Evolutionary conservation across 495 filamentous ascomycete species (phyloP), one percentile per base, ranked within the genome.

Genomic region (Daldinia decipiens): DNA sequence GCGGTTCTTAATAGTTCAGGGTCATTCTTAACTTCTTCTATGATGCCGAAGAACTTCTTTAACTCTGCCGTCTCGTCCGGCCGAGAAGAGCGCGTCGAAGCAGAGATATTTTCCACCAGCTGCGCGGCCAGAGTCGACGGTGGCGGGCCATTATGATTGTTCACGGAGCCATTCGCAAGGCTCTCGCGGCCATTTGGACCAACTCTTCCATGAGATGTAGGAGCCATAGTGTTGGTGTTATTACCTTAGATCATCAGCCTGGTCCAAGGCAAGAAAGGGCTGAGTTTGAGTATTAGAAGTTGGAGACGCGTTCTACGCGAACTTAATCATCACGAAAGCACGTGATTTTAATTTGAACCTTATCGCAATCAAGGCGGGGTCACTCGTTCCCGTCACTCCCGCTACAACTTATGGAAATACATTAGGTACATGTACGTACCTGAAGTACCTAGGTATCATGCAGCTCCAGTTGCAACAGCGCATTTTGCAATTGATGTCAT

Each of bases 41-140:
- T 82, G 4, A 74, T 66, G 40, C 67, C 62, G 27, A 79, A 80
- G 31, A 84, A 72, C 8, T 67, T 78, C 70, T 82, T 82, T 29
- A 84, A 70, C 59, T 84, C 82, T 50, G 74, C 69, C 19, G 71
- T 80, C 61, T 82, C 82, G 67, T 83, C 82, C 15, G 81, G 76
- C 13, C 77, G 76, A 24, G 78, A 78, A 17, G 77, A 80, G 31
- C 75, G 75, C 32, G 78, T 47, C 27, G 81, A 75, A 21, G 80
- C 69, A 13, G 85, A 82, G 59, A 89, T 80, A 69, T 83, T 84
- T 68, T 84, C 82, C 57, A 87, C 88, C 60, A 93, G 82, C 62
- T 90, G 87, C 9, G 87, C 88, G 29, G 90, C 89, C 62, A 93
- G 78, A 36, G 90, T 90, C n/a, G 91, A 91, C 19, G 89, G 87